Evolutionary conservation across 2,329 filamentous ascomycete species (phyloP).

Genomic region (Botrytis porri): DNA sequence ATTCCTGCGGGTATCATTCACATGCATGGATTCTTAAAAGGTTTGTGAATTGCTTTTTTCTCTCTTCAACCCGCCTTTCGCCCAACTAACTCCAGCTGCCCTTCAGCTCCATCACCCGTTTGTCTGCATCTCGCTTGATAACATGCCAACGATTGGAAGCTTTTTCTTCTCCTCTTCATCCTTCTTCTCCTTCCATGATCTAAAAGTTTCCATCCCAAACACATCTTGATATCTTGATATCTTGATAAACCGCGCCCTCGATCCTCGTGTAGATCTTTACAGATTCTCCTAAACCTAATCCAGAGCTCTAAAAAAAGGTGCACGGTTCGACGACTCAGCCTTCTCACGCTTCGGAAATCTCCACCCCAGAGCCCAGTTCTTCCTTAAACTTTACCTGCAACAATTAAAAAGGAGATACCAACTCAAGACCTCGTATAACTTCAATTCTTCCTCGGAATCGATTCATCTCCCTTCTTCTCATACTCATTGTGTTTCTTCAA

Average conservation of each 20-base stretch:
- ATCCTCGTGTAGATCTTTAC: conserved; percentile 20
- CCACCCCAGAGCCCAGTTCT: neutral
- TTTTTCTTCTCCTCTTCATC: neutral
- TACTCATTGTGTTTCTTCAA: neutral
- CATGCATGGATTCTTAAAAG: neutral
- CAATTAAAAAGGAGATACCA: conserved; percentile 20
- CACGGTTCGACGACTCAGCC: conserved; percentile 30
- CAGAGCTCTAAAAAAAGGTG: conserved; percentile 19
- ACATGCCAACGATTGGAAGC: neutral
- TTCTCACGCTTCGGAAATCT: conserved; percentile 15
- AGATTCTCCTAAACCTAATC: conserved; percentile 21
- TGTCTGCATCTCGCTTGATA: neutral
- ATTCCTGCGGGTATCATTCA: neutral
- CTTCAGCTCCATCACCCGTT: neutral
- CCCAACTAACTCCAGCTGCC: neutral
- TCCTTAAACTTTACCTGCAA: conserved; percentile 20
- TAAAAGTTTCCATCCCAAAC: neutral
- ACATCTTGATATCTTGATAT: neutral
- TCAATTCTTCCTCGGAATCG: neutral
- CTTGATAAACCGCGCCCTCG: neutral
- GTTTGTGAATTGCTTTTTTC: neutral
- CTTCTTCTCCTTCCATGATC: neutral
- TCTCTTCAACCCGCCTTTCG: neutral
- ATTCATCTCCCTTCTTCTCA: neutral
- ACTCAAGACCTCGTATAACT: neutral